Evolutionary conservation across 352 stramenopile genomes (phyloP).

Genomic region (Pythium apleroticum): DNA sequence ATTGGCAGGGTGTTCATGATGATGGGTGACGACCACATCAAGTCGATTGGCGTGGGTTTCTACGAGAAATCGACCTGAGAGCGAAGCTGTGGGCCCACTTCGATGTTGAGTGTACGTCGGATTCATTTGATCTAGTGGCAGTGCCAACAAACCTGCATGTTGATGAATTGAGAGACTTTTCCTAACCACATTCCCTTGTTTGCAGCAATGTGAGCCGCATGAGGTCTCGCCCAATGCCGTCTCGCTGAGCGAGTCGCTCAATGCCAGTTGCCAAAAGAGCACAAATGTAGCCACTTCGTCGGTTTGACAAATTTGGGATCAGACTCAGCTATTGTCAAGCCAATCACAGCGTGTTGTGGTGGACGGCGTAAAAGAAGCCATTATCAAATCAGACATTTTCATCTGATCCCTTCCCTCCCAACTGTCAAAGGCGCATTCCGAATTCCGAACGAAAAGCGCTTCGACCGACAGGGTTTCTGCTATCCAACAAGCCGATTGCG

Average conservation of each 20-base stretch:
- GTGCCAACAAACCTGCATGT: too few species aligned
- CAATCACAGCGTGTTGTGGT: constrained; percentile 10
- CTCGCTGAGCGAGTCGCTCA: too few species aligned
- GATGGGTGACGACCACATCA: background rate
- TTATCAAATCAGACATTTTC: constrained; percentile 4
- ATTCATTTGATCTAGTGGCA: too few species aligned
- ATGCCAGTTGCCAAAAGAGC: too few species aligned
- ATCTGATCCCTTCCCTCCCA: constrained; percentile 11
- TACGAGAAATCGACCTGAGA: background rate
- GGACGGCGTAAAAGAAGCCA: constrained; percentile 16
- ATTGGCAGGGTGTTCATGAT: constrained; percentile 8
- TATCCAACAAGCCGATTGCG: background rate
- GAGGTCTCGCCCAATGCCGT: too few species aligned
- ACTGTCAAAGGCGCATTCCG: constrained; percentile 21
- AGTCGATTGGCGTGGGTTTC: background rate
- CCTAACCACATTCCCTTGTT: too few species aligned
- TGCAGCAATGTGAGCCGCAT: too few species aligned
- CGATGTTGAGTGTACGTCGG: too few species aligned
- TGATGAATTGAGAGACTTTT: too few species aligned
- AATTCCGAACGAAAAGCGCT: constrained; percentile 21
- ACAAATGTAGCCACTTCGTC: constrained; percentile 7
- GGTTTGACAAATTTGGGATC: constrained; percentile 11
- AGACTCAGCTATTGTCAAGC: background rate
- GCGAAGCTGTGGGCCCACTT: too few species aligned
- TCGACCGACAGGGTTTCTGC: background rate